Evolutionary conservation across 1,284 basidiomycete genomes (phyloP), one percentile per base, ranked within the genome.

Genomic region (Sanghuangporus weigelae): DNA sequence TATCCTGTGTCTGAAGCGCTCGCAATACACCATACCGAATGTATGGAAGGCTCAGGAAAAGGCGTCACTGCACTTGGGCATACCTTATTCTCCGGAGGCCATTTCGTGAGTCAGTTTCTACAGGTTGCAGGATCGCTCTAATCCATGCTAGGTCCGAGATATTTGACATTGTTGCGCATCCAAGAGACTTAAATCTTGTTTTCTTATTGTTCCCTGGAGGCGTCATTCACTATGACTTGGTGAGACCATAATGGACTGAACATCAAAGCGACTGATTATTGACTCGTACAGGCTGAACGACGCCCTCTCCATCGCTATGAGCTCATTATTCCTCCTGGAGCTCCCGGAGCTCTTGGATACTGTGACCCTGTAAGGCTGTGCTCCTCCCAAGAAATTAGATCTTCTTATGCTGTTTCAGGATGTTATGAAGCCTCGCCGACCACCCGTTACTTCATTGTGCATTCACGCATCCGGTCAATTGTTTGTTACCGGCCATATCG

Each of bases 21-120:
- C 90, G 1, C 77, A 80, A 7, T 92, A 87, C 69, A 79, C 75
- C 19, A 81, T 90, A 50, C 85, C 85, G 0, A 92, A 92, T 70
- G 77, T 90, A 67, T 95, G 93, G 93, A 80, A 78, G 57, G 71
- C 85, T 53, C 89, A 93, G 69, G 89, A 95, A 71, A 83, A 88
- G 64, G 84, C 89, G 64, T 74, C 87, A 62, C 69, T 80, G 36
- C 76, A 84, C 10, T 84, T 79, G 57, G 86, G 87, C 6, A 77
- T 86, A 81, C 82, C 1, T 78, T 71, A 14, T 68, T 73, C 23
- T 64, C 70, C 10, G 4, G 67, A 63, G 23, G 75, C 78, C 40
- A 79, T 82, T 21, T 80, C 83, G 79, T 83, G 69, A 70, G 77
- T 46, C 66, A 42, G 5, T 14, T 46, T 11, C 35, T 16, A 14